Evolutionary conservation across 2,329 filamentous ascomycete genomes (phyloP).

Genomic region (Diaporthe ampelina): DNA sequence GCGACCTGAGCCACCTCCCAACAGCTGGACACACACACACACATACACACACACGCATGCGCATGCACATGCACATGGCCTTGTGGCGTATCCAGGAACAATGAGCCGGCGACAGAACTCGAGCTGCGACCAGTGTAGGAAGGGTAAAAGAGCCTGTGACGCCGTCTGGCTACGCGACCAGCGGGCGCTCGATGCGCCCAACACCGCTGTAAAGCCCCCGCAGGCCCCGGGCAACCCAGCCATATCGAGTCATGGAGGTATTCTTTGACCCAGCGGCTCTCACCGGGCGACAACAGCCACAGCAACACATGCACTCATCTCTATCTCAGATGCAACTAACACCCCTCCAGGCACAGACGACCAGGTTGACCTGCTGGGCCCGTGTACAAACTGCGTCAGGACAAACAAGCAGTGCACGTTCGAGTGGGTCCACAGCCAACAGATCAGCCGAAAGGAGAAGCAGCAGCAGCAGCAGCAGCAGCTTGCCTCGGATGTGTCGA

Average conservation of each 20-base stretch:
- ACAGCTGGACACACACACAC: neutral
- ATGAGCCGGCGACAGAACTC: constrained; percentile 42
- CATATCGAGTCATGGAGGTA: constrained; percentile 40
- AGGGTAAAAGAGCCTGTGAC: constrained; percentile 42
- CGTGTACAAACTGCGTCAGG: constrained; percentile 42
- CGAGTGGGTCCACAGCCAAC: constrained; percentile 42
- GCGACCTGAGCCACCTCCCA: constrained; percentile 1
- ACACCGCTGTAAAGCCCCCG: constrained; percentile 11
- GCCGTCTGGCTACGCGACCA: constrained; percentile 40
- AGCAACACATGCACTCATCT: too few relatives aligned
- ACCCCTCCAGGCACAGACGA: constrained; percentile 35
- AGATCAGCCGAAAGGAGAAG: constrained; percentile 36
- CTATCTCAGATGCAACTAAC: constrained; percentile 18
- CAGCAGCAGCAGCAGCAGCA: constrained; percentile 29
- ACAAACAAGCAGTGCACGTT: constrained; percentile 43
- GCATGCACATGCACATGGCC: constrained; percentile 4
- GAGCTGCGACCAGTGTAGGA: constrained; percentile 43
- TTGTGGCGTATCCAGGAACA: constrained; percentile 13
- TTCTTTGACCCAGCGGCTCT: constrained; percentile 1
- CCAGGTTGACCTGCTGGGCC: constrained; percentile 34
- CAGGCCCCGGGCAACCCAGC: constrained; percentile 15
- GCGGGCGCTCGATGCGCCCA: neutral
- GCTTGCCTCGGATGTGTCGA: constrained; percentile 24
- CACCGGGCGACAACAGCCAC: too few relatives aligned
- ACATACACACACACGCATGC: too few relatives aligned